Evolutionary conservation across 768 basidiomycete species (phyloP), one percentile per base, ranked within the genome.

Genomic region (Phlebiopsis flavidoalba): DNA sequence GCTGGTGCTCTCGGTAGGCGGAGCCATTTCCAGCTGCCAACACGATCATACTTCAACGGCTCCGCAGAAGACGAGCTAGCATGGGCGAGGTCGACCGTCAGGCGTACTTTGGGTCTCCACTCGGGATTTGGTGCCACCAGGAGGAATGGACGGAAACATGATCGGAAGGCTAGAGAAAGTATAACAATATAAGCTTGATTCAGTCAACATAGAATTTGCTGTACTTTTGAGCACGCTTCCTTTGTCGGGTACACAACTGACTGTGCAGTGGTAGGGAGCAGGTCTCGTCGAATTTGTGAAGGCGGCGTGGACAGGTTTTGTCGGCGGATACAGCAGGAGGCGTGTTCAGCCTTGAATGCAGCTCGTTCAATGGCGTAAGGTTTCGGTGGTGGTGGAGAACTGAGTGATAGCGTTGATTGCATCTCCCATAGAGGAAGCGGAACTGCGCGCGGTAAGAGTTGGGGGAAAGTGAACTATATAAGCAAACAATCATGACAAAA

Each of bases 31-130:
- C 93, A 96, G 5, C 86, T 88, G n/a, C 91, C 93, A 15, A 96
- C 83, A 43, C 85, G 83, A 66, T 91, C 87, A 65, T 92, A 92
- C 64, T 83, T 85, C 68, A 73, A 72, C 6, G 83, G 82, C 63
- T 89, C 83, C 8, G 79, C 78, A 1, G 83, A 79, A 5, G 86
- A 83, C 5, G 77, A 71, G 66, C 80, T 86, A 22, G 85, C 78
- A 66, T 88, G 84, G 5, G 88, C 88, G 53, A 93, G 78, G 69
- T 93, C 89, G 43, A 96, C 78, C 3, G 87, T 84, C 45, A 95
- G 83, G 69, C 93, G 86, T 53, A 96, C 87, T 77, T n/a, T 96
- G 94, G 2, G 94, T 96, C 72, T 96, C 94, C n/a, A 96, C 94
- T 36, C 94, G 84, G 51, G 91, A 93, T 74, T 96, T 95, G 14